Percentiles rank a stretch among this genome's conserved stretches.
Evolutionary conservation across 1,284 basidiomycete species (phyloP).

Genomic region (Ganoderma resinaceum): DNA sequence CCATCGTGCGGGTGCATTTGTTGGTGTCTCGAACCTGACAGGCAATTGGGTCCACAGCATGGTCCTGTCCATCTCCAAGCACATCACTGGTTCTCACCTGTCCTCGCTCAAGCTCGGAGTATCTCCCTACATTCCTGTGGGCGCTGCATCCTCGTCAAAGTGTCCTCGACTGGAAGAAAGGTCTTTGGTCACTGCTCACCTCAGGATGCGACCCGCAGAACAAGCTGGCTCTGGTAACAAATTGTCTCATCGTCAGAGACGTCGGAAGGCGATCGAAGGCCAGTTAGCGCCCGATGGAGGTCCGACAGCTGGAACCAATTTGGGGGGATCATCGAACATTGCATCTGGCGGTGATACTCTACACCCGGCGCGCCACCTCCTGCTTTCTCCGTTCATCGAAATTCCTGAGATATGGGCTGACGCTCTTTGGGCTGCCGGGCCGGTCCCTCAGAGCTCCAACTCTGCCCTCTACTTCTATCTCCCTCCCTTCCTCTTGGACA

Average conservation of each 20-base stretch:
- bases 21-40: background rate
- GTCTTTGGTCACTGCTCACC: background rate
- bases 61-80: background rate
- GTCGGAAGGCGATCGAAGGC: background rate
- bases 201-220: background rate
- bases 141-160: background rate
- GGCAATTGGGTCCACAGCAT: background rate
- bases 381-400: background rate
- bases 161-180: background rate
- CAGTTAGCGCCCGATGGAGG: background rate
- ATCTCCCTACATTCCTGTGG: background rate
- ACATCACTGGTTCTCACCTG: constrained; percentile 2
- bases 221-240: background rate
- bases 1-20: background rate
- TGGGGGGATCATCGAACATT: background rate
- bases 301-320: background rate
- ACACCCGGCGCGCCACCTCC: background rate
- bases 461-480: constrained; percentile 12
- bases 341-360: background rate
- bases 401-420: background rate
- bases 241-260: background rate
- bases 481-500: constrained; percentile 16
- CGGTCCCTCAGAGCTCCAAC: background rate
- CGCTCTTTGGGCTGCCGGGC: background rate
- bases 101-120: background rate